phyloP scores from a whole-genome alignment of 148 eudicot species.

The Heliosperma pusillum region DNA sequence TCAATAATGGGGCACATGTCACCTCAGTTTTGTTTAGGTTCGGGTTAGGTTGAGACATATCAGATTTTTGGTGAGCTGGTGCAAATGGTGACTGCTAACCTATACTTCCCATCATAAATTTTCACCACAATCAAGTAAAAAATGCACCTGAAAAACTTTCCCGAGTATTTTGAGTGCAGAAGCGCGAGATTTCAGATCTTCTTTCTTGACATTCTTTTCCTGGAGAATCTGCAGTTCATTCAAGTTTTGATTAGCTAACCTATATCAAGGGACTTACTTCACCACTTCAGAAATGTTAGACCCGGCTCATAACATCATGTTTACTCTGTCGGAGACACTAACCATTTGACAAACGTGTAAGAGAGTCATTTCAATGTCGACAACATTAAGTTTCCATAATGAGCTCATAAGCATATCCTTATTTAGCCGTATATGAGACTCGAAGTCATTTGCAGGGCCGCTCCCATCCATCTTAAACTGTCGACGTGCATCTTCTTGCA shows the following conservation, averaged over 20 bases:
- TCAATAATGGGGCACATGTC: no score
- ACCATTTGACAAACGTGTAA: slow-evolving; percentile 93
- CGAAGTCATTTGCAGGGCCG: slow-evolving; percentile 57
- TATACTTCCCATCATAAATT: no score
- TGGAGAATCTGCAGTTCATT: slow-evolving; percentile 60
- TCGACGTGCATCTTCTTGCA: slow-evolving; percentile 72
- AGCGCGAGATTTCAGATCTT: slow-evolving; percentile 78
- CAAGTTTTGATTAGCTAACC: not conserved
- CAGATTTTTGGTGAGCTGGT: no score
- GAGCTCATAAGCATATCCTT: slow-evolving; percentile 85
- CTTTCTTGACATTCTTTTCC: slow-evolving; percentile 66
- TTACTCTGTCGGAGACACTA: slow-evolving; percentile 16
- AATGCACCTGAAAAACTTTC: slow-evolving; percentile 68
- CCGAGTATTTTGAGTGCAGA: slow-evolving; percentile 69
- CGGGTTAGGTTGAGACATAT: no score
- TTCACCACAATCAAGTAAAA: not conserved
- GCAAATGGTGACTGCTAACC: no score
- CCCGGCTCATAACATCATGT: no score
- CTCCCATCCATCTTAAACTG: slow-evolving; percentile 64
- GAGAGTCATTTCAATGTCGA: slow-evolving; percentile 92
- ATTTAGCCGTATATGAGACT: slow-evolving; percentile 59
- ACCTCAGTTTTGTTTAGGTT: no score
- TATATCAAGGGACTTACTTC: not conserved
- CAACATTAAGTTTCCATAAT: slow-evolving; percentile 89
- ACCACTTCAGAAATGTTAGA: not conserved